phyloP scores from a whole-genome alignment of 129 eudicot genomes.

The Deinandra increscens region DNA sequence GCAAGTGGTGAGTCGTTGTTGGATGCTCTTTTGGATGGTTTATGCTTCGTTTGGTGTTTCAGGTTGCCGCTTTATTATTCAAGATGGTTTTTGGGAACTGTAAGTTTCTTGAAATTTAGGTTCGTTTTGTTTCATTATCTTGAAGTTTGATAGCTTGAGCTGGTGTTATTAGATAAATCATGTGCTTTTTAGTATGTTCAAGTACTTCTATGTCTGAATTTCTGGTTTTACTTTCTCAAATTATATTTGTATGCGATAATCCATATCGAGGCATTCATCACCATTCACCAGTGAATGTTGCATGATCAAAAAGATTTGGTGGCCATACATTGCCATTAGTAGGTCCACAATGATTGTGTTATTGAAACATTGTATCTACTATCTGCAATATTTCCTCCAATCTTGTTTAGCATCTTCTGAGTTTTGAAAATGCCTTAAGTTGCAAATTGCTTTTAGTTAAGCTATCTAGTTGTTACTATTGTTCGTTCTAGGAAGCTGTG shows the following conservation, averaged over 20 bases:
- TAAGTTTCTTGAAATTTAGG: constrained; percentile 59
- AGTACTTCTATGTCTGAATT: constrained; percentile 26
- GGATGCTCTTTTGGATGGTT: constrained; percentile 43
- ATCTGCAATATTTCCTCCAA: constrained; percentile 4
- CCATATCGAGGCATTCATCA: constrained; percentile 10
- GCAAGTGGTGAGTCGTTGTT: constrained; percentile 32
- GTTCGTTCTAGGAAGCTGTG: constrained; percentile 4
- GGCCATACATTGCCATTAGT: background rate
- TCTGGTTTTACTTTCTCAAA: constrained; percentile 17
- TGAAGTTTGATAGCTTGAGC: constrained; percentile 33
- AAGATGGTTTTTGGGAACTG: constrained; percentile 48
- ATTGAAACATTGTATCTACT: constrained; percentile 14
- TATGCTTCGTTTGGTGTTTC: constrained; percentile 59
- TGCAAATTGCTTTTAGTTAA: background rate
- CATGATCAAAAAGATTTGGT: constrained; percentile 14
- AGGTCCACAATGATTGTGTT: background rate
- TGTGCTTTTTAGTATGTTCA: constrained; percentile 24
- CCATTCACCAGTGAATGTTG: constrained; percentile 4
- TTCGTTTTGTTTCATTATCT: constrained; percentile 37
- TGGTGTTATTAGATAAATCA: constrained; percentile 23
- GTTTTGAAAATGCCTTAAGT: background rate
- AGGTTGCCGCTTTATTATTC: constrained; percentile 64
- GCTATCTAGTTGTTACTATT: background rate
- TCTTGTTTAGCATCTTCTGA: constrained; percentile 8
- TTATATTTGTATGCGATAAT: background rate